A percentile compares a stretch with the other conserved stretches of the same genome.
Conservation (phyloP, 1,284 basidiomycete genomes). For the Sanghuangporus sanghuang region DNA sequence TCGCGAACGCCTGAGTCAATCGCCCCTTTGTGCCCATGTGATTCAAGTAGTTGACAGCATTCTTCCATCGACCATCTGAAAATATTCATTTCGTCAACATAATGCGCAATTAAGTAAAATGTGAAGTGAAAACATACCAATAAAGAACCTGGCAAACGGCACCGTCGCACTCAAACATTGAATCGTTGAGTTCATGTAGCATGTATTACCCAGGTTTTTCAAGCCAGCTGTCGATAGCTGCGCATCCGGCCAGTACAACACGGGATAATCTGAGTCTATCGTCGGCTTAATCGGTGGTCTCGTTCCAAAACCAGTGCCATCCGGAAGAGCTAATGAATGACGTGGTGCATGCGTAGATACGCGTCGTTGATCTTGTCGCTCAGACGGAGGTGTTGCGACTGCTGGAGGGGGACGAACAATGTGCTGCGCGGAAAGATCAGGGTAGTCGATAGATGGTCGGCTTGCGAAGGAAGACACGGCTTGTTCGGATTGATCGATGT, state of each 20-base stretch:
- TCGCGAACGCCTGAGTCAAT: conserved; percentile 80
- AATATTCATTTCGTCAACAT: conserved; percentile 1
- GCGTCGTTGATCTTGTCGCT: conserved; percentile 62
- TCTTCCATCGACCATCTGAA: conserved; percentile 82
- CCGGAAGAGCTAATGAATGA: conserved; percentile 25
- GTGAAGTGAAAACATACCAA: conserved; percentile 45
- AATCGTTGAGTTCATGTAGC: conserved; percentile 98
- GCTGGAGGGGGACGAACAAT: conserved; percentile 74
- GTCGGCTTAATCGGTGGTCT: conserved; percentile 41
- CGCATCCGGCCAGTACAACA: conserved; percentile 76
- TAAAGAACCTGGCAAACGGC: conserved; percentile 89
- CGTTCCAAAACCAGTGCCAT: conserved; percentile 37
- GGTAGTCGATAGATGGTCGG: conserved; percentile 72
- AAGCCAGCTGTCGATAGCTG: conserved; percentile 82
- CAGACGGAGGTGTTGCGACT: conserved; percentile 60
- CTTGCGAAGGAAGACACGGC: conserved; percentile 48
- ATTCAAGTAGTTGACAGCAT: conserved; percentile 85
- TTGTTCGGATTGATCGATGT: conserved; percentile 73
- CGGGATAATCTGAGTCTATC: conserved; percentile 66
- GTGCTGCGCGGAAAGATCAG: conserved; percentile 56
- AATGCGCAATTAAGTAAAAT: neutral
- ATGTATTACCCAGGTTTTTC: conserved; percentile 97
- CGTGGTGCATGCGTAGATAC: conserved; percentile 28
- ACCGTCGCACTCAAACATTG: conserved; percentile 93
- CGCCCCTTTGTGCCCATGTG: conserved; percentile 86